Evolutionary conservation across 2,329 filamentous ascomycete genomes (phyloP).

Genomic region (Ustulina deusta): DNA sequence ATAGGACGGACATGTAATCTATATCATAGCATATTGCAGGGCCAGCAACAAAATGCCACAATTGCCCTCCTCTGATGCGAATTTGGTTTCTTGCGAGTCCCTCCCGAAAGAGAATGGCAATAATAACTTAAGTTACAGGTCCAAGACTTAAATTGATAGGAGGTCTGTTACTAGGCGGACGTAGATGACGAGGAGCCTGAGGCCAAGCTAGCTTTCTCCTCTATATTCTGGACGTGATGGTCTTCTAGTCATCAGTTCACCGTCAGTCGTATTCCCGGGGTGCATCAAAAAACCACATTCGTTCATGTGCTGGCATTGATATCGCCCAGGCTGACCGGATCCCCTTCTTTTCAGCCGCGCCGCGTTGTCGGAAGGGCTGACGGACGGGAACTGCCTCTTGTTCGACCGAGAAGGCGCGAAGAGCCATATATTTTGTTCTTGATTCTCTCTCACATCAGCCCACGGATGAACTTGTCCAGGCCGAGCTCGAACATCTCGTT

Average conservation of each 20-base stretch:
- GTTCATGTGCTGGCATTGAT: neutral
- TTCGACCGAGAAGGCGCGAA: no score
- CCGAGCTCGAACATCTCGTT: conserved; percentile 79
- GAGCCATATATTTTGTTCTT: neutral
- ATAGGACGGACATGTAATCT: conserved; percentile 22
- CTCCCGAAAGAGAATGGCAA: neutral
- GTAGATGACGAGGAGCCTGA: neutral
- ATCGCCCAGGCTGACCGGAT: neutral
- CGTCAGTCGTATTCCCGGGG: neutral
- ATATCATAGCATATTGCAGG: conserved; percentile 17
- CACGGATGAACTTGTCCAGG: conserved; percentile 81
- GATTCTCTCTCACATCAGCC: conserved; percentile 63
- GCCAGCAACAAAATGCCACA: neutral
- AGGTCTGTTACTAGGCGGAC: neutral
- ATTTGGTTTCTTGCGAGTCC: neutral
- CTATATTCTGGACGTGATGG: neutral
- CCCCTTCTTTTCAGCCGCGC: neutral
- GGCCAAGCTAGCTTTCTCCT: neutral
- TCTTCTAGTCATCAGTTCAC: neutral
- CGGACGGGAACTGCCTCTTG: neutral
- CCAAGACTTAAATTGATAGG: neutral
- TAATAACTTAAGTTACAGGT: neutral
- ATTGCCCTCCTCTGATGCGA: neutral
- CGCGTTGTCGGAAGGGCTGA: neutral
- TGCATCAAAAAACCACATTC: neutral